These are phyloP conservation scores for Suillus hirtellus DNA, from an alignment of 768 basidiomycete genomes.

Conservation along the genomic window DNA sequence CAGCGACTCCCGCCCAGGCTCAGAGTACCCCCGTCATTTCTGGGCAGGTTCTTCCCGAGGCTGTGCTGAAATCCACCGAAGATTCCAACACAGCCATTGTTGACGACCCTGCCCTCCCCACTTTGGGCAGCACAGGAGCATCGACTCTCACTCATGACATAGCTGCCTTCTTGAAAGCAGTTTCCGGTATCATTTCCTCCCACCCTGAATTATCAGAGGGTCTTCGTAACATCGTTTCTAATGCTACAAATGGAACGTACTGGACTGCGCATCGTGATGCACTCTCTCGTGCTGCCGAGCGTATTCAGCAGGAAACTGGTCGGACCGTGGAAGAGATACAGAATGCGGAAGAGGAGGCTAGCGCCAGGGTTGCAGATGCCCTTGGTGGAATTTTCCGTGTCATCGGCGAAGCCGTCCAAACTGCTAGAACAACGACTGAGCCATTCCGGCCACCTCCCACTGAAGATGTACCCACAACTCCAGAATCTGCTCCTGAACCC, in stretches of 20 bases:
- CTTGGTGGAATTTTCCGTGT: conserved; percentile 58
- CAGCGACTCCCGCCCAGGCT: conserved; percentile 34
- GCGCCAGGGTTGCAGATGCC: conserved; percentile 60
- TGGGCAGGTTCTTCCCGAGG: conserved; percentile 23
- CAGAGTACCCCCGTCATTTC: conserved; percentile 42
- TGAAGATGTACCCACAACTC: conserved; percentile 6
- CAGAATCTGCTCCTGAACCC: conserved; percentile 6
- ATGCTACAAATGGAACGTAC: conserved; percentile 65
- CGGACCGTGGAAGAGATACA: conserved; percentile 46
- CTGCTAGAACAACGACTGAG: conserved; percentile 14
- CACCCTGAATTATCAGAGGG: conserved; percentile 76
- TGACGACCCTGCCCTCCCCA: conserved; percentile 53
- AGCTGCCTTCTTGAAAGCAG: conserved; percentile 55
- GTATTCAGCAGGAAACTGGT: conserved; percentile 42
- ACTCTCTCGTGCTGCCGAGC: conserved; percentile 57
- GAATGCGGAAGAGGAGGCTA: conserved; percentile 65
- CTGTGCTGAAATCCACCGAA: conserved; percentile 12
- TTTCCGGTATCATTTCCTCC: conserved; percentile 54
- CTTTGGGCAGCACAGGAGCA: conserved; percentile 36
- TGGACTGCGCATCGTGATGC: conserved; percentile 65
- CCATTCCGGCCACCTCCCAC: conserved; percentile 2
- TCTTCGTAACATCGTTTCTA: conserved; percentile 61
- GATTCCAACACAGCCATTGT: conserved; percentile 20
- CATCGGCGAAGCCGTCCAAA: conserved; percentile 41
- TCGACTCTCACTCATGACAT: conserved; percentile 65